Conservation (phyloP, 2,329 filamentous ascomycete genomes). For the Calonectria fujianensis region DNA sequence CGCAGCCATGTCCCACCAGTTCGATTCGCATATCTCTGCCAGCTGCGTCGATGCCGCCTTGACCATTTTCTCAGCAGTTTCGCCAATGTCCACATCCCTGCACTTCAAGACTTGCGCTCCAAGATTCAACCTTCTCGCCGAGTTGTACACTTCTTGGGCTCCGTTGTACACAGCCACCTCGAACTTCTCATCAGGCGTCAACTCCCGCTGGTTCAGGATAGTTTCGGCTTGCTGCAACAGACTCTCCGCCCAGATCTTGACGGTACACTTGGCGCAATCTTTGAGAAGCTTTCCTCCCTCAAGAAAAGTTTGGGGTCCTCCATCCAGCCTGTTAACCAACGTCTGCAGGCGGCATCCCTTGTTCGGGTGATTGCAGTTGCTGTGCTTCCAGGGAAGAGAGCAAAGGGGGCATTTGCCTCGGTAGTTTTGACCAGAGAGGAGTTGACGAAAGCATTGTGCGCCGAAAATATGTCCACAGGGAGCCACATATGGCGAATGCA, state of each 20-base stretch:
- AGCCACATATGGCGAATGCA: slow-evolving; percentile 39
- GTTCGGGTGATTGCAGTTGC: not conserved
- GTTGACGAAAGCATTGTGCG: slow-evolving; percentile 25
- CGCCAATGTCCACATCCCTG: not conserved
- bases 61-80: not conserved
- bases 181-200: not conserved
- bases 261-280: not conserved
- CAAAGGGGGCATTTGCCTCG: not conserved
- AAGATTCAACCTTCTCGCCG: not conserved
- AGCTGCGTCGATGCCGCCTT: not conserved
- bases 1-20: not conserved
- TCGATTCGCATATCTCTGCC: not conserved
- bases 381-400: not conserved
- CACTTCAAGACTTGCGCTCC: not conserved
- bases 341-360: not conserved
- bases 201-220: not conserved
- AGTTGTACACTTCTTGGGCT: not conserved
- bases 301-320: not conserved
- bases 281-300: not conserved
- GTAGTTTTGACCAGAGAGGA: too few relatives aligned
- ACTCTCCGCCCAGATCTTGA: not conserved
- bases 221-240: not conserved
- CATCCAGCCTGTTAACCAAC: not conserved
- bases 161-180: not conserved
- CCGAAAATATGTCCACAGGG: slow-evolving; percentile 51